Evolutionary conservation across 2,329 filamentous ascomycete species (phyloP).

Genomic region (Venturia pyrina): DNA sequence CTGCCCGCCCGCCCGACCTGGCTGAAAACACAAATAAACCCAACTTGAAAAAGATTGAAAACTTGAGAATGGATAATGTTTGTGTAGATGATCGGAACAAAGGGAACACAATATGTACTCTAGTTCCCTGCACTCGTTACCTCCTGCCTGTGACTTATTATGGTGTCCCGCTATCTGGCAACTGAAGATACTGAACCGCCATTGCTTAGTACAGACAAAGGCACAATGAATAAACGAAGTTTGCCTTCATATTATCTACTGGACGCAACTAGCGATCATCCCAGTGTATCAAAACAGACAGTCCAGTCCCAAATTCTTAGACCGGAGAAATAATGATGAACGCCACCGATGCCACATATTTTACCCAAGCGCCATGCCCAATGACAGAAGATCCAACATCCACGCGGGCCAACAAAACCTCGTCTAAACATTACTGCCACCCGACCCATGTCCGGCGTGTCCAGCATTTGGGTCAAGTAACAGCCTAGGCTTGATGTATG

Average conservation of each 20-base stretch:
- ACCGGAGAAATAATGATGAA: not conserved
- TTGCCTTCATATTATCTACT: no score
- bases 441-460: constrained; percentile 5
- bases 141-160: no score
- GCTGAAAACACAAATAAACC: not conserved
- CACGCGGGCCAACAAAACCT: not conserved
- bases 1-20: not conserved
- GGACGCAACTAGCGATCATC: not conserved
- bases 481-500: constrained; percentile 87
- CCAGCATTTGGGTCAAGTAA: constrained; percentile 55
- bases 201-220: no score
- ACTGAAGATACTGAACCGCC: no score
- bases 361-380: not conserved
- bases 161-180: no score
- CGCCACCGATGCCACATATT: not conserved
- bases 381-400: not conserved
- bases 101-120: no score
- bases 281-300: not conserved
- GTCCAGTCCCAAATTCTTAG: not conserved
- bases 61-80: not conserved
- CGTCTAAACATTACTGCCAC: not conserved
- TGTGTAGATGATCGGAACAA: not conserved
- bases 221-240: no score
- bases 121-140: no score
- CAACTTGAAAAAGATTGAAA: not conserved